Percentiles rank a stretch among this genome's conserved stretches.
Evolutionary conservation across 306 rosid genomes (phyloP).

Genomic region (Trichosanthes truncata): DNA sequence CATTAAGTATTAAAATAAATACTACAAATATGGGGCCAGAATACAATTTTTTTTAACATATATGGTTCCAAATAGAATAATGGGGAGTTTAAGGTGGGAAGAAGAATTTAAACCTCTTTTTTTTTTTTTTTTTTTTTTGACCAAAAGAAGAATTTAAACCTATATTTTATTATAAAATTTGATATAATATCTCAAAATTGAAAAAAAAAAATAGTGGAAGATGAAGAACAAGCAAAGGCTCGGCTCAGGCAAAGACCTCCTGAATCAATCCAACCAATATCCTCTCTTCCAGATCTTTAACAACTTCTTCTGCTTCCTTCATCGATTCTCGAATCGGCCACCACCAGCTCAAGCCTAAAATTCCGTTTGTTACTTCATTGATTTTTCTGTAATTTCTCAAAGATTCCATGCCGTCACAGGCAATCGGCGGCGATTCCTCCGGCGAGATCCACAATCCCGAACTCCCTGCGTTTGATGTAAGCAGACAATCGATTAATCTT

Average conservation of each 20-base stretch:
- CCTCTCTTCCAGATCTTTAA: neutral
- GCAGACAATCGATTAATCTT: neutral
- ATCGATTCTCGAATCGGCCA: neutral
- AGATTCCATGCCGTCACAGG: neutral
- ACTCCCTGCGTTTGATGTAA: neutral
- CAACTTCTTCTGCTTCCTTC: conserved; percentile 3
- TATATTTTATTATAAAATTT: neutral
- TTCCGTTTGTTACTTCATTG: neutral
- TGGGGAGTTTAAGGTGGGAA: too few species aligned
- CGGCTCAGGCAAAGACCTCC: neutral
- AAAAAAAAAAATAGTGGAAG: too few species aligned
- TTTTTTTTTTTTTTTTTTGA: too few species aligned
- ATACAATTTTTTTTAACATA: too few species aligned
- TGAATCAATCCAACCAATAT: conserved; percentile 9
- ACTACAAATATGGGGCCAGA: too few species aligned
- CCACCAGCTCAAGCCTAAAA: neutral
- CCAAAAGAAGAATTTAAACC: neutral
- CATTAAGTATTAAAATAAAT: too few species aligned
- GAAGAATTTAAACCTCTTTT: too few species aligned
- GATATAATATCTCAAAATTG: neutral
- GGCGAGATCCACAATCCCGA: neutral
- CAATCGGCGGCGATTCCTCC: neutral
- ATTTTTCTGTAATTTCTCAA: neutral
- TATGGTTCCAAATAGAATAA: too few species aligned
- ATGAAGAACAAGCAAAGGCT: neutral